A percentile compares a stretch with the other conserved stretches of the same genome.
phyloP scores from a whole-genome alignment of 192 early-diverging fungal genomes.

The Linnemannia exigua region DNA sequence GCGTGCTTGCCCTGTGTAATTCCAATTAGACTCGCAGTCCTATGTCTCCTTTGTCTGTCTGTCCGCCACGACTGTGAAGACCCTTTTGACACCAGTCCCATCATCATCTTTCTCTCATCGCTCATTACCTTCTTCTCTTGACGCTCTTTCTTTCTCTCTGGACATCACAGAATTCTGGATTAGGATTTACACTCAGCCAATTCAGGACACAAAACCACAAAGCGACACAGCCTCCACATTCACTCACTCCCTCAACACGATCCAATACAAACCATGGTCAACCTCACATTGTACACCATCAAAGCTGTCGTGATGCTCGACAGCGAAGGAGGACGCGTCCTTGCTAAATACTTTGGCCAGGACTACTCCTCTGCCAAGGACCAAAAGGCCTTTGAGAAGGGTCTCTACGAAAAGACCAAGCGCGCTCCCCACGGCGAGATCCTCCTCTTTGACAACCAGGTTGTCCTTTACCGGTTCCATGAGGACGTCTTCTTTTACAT shows the following conservation, averaged over 20 bases:
- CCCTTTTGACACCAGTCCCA: background rate
- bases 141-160: background rate
- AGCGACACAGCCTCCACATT: background rate
- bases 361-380: constrained; percentile 80
- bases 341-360: constrained; percentile 92
- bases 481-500: constrained; percentile 94
- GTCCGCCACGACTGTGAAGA: background rate
- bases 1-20: background rate
- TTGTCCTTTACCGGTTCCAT: constrained; percentile 88
- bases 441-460: constrained; percentile 93
- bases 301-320: constrained; percentile 94
- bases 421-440: constrained; percentile 84
- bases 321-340: constrained; percentile 90
- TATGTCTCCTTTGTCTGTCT: background rate
- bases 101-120: constrained; percentile 11
- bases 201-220: background rate
- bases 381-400: constrained; percentile 93
- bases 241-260: background rate
- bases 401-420: constrained; percentile 93
- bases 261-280: constrained; percentile 69
- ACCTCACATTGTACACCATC: constrained; percentile 88
- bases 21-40: background rate
- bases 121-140: background rate
- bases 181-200: background rate
- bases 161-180: background rate